Conservation (phyloP, 2,329 filamentous ascomycete genomes). For the Pseudocercospora pini-densiflorae region DNA sequence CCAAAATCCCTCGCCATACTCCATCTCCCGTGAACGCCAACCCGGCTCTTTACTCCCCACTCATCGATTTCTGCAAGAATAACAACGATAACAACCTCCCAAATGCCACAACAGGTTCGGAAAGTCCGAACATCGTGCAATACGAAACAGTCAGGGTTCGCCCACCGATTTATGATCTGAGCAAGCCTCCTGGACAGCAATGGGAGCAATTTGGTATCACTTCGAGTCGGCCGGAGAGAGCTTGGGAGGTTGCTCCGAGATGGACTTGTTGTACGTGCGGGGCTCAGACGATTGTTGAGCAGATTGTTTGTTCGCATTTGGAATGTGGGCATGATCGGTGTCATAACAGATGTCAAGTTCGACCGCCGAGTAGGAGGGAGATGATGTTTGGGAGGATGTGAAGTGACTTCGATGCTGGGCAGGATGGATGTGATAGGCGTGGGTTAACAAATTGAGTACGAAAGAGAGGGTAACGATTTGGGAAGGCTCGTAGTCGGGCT, state of each 20-base stretch:
- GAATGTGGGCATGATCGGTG: conserved; percentile 36
- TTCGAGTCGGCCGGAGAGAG: conserved; percentile 23
- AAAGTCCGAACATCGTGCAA: background rate
- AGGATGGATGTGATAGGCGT: background rate
- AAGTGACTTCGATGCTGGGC: background rate
- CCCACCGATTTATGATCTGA: conserved; percentile 28
- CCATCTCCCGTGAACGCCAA: background rate
- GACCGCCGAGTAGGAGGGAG: background rate
- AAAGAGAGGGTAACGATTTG: background rate
- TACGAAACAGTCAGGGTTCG: conserved; percentile 20
- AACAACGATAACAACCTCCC: background rate
- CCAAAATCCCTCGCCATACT: background rate
- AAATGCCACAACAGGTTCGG: background rate
- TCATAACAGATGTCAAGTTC: conserved; percentile 18
- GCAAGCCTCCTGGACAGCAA: conserved; percentile 16
- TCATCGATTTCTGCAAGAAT: conserved; percentile 5
- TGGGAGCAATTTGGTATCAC: conserved; percentile 23
- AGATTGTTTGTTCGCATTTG: conserved; percentile 34
- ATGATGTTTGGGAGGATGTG: conserved; percentile 5
- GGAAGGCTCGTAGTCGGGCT: background rate
- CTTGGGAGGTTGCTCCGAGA: conserved; percentile 31
- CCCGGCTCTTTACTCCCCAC: background rate
- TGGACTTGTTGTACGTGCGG: conserved; percentile 38
- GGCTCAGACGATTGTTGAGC: conserved; percentile 36
- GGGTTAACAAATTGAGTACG: background rate